A percentile compares a stretch with the other conserved stretches of the same genome.
Evolutionary conservation across 2,329 filamentous ascomycete genomes (phyloP).

Genomic region (Pseudogymnoascus sp.): DNA sequence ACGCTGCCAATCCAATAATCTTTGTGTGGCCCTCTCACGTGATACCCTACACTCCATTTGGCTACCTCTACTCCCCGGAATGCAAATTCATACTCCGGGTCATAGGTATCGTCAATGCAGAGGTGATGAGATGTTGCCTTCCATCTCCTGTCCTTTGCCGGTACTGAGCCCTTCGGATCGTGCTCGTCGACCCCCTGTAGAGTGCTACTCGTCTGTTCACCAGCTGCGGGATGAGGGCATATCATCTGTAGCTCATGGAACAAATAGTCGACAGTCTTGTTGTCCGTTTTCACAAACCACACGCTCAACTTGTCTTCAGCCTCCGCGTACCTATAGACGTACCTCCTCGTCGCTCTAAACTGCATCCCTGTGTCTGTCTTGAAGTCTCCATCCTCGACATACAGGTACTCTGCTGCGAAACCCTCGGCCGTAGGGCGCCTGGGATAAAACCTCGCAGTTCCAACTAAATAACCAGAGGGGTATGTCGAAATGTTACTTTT

Average conservation of each 20-base stretch:
- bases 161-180: not conserved
- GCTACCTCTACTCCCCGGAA: slow-evolving; percentile 49
- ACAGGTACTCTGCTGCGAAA: slow-evolving; percentile 50
- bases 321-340: slow-evolving; percentile 65
- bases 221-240: slow-evolving; percentile 25
- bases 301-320: slow-evolving; percentile 52
- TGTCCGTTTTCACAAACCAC: slow-evolving; percentile 63
- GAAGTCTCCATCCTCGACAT: slow-evolving; percentile 60
- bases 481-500: slow-evolving; percentile 45
- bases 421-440: slow-evolving; percentile 45
- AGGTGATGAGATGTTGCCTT: slow-evolving; percentile 58
- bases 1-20: slow-evolving; percentile 55
- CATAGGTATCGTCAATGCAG: slow-evolving; percentile 64
- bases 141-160: slow-evolving; percentile 33
- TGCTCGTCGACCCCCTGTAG: not conserved
- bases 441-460: slow-evolving; percentile 56
- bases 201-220: not conserved
- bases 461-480: slow-evolving; percentile 56
- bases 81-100: slow-evolving; percentile 59
- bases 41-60: slow-evolving; percentile 54
- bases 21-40: slow-evolving; percentile 63
- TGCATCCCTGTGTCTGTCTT: slow-evolving; percentile 46
- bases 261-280: slow-evolving; percentile 57
- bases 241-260: slow-evolving; percentile 66
- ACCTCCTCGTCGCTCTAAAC: slow-evolving; percentile 47